A percentile compares a stretch with the other conserved stretches of the same genome.
phyloP scores from a whole-genome alignment of 768 basidiomycete species.

The Peribolospora kevripleyi region DNA sequence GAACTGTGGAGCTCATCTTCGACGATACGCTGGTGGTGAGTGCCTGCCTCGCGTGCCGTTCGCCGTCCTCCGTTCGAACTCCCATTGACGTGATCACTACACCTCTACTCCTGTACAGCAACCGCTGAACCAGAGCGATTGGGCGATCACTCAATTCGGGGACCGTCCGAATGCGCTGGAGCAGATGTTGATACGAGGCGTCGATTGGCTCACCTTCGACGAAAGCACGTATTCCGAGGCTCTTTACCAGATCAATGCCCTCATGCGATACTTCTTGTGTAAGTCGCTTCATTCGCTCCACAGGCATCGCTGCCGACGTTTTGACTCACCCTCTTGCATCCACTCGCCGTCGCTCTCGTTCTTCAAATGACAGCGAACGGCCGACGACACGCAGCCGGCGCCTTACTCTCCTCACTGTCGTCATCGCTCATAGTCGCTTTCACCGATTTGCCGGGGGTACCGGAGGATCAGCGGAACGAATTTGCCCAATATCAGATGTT shows the following conservation, averaged over 20 bases:
- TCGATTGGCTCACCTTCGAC: slow-evolving; percentile 77
- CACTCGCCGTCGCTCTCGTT: no score
- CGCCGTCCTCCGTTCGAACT: neutral
- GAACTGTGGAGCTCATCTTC: slow-evolving; percentile 39
- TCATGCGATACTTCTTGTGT: slow-evolving; percentile 78
- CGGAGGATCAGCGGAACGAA: slow-evolving; percentile 14
- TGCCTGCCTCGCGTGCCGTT: neutral
- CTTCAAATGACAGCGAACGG: slow-evolving; percentile 34
- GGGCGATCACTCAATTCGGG: neutral
- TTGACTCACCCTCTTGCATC: no score
- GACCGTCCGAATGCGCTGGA: slow-evolving; percentile 10
- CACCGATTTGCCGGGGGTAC: no score
- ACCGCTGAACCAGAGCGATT: neutral
- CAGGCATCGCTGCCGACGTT: neutral
- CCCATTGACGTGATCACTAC: neutral
- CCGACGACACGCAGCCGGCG: slow-evolving; percentile 36
- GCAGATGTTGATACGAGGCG: slow-evolving; percentile 45
- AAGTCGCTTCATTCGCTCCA: slow-evolving; percentile 13
- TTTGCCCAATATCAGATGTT: slow-evolving; percentile 59
- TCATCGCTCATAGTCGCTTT: no score
- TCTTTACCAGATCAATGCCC: slow-evolving; percentile 62
- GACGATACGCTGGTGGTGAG: slow-evolving; percentile 32
- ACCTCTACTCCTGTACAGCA: neutral
- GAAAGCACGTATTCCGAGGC: slow-evolving; percentile 51
- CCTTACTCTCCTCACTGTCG: neutral